These are phyloP conservation scores for Tetracladium marchalianum DNA, from an alignment of 495 filamentous ascomycete species.

Conservation along the genomic window DNA sequence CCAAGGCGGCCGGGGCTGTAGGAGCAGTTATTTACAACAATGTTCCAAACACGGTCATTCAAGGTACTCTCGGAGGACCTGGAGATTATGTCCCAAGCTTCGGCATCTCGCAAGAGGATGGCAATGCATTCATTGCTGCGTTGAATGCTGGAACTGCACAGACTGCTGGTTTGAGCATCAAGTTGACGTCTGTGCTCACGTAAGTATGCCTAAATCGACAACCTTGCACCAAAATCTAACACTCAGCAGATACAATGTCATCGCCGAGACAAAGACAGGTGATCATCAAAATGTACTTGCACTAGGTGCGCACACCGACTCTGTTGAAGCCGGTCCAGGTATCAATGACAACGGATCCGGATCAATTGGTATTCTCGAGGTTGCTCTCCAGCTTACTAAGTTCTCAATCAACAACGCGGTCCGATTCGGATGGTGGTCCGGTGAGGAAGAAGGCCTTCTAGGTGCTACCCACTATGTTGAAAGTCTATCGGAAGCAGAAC, in stretches of 20 bases:
- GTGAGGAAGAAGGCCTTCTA: constrained; percentile 56
- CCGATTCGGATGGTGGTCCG: constrained; percentile 62
- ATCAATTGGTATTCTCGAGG: constrained; percentile 49
- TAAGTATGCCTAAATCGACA: constrained; percentile 29
- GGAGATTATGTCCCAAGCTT: constrained; percentile 42
- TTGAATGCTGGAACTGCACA: not conserved
- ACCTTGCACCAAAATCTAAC: constrained; percentile 32
- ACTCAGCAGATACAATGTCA: constrained; percentile 46
- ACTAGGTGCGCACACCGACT: constrained; percentile 61
- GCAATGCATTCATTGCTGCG: constrained; percentile 25
- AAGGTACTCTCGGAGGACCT: constrained; percentile 46
- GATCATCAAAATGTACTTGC: constrained; percentile 55
- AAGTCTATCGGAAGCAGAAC: constrained; percentile 32
- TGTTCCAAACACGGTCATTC: constrained; percentile 32
- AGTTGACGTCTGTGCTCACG: constrained; percentile 21
- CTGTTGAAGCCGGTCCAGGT: constrained; percentile 45
- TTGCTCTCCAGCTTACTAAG: constrained; percentile 48
- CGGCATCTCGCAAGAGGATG: constrained; percentile 43
- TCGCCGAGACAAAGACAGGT: constrained; percentile 55
- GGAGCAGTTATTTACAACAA: constrained; percentile 62
- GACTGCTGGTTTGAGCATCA: not conserved
- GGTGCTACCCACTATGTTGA: constrained; percentile 53
- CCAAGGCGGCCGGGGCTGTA: constrained; percentile 46
- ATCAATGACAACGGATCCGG: constrained; percentile 67
- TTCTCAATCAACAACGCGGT: constrained; percentile 56